Base-by-base conservation (phyloP, 106 monocot genomes). In the Dioscorea dumetorum region DNA sequence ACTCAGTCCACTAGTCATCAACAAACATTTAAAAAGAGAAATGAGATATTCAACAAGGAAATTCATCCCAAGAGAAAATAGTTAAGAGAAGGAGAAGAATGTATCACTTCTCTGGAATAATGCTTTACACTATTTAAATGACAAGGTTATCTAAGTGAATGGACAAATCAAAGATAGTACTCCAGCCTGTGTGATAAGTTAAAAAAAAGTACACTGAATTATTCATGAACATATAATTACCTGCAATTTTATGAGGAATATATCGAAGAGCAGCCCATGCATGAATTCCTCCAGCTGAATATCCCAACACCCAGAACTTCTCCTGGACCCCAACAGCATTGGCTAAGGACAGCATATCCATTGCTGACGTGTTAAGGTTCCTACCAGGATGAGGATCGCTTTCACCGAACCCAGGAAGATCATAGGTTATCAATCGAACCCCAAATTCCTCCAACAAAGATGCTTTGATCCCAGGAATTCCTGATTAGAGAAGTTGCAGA, bases 331-430 rank as follows among this genome's bases (percentile, higher is more conserved):
- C 82, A 14, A 99, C 54, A 67, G 86, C 69, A 81, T 90, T 73
- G 28, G 85, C 92, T 62, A 99, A 68, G 51, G 80, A 70, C 61
- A 99, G 75, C 90, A 99, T 87, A 81, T 99, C 97, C 23, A 79
- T 11, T 31, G 97, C 97, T 24, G 97, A 93, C 63, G 97, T 87
- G 51, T 87, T 92, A 24, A 99, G 91, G 62, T 89, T 79, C 63
- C 97, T 80, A n/a, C 72, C 56, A 24, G 80, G 77, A 77, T 99
- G 87, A 56, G 97, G 87, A 73, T 92, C 97, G 73, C 97, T 99
- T 81, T 99, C 97, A 61, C 92, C 97, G 82, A 99, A 93, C 34
- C 92, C 92, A 61, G 92, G 92, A 64, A 92, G 84, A 76, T 99
- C 92, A 72, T 90, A 99, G 22, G 84, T 83, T 63, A 99, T 63